Evolutionary conservation across 129 eudicot genomes (phyloP).

Genomic region (Pittosporum tobira): DNA sequence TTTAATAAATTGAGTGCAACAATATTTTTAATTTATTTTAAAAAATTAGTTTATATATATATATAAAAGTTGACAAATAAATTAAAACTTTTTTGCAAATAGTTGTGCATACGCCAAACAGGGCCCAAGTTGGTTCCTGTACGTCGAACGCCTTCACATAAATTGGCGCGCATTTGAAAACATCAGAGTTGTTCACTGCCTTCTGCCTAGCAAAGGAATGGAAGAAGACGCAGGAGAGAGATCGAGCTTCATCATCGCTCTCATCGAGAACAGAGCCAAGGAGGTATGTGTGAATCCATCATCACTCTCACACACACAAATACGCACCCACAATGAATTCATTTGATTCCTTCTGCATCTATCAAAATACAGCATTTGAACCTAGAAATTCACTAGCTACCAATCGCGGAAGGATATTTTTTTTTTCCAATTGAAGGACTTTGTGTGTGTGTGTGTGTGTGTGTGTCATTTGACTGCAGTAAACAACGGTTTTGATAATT

Average conservation of each 20-base stretch:
- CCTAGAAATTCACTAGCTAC: neutral
- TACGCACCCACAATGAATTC: neutral
- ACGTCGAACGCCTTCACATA: too few relatives aligned
- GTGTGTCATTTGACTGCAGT: neutral
- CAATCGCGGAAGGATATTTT: neutral
- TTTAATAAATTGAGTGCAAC: too few relatives aligned
- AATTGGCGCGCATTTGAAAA: conserved; percentile 14
- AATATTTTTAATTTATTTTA: too few relatives aligned
- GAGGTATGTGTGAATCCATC: conserved; percentile 46
- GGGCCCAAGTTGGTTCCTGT: too few relatives aligned
- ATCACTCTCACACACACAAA: conserved; percentile 3
- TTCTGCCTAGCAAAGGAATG: conserved; percentile 24
- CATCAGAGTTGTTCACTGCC: neutral
- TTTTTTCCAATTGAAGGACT: neutral
- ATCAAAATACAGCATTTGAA: neutral
- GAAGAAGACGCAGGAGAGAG: conserved; percentile 82
- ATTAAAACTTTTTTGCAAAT: too few relatives aligned
- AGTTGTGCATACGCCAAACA: too few relatives aligned
- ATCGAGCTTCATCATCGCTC: conserved; percentile 80
- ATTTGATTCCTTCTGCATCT: neutral
- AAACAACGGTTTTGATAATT: too few relatives aligned
- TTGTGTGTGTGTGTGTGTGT: too few relatives aligned
- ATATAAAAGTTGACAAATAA: too few relatives aligned
- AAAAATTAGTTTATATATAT: too few relatives aligned
- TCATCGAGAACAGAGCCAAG: conserved; percentile 93